Evolutionary conservation across 495 filamentous ascomycete genomes (phyloP).

Genomic region (Hypoxylon fuscum): DNA sequence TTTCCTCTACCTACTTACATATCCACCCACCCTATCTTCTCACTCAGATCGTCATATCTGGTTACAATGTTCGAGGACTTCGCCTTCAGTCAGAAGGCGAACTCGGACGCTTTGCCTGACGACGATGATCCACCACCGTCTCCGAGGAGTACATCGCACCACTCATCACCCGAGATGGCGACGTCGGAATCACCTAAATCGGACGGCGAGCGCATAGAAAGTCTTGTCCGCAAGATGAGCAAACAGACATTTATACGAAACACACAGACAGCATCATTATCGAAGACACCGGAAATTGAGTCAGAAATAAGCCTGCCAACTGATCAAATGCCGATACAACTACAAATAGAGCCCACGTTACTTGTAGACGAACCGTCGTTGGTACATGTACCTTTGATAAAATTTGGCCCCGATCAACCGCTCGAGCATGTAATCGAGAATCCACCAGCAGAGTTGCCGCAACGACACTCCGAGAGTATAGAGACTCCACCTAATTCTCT

Average conservation of each 20-base stretch:
- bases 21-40: not conserved
- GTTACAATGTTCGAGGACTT: slow-evolving; percentile 25
- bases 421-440: slow-evolving; percentile 14
- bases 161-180: slow-evolving; percentile 11
- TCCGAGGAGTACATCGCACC: slow-evolving; percentile 8
- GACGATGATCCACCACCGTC: slow-evolving; percentile 27
- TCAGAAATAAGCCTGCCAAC: slow-evolving; percentile 2
- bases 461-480: slow-evolving; percentile 4
- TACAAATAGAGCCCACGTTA: slow-evolving; percentile 16
- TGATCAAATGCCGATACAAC: slow-evolving; percentile 12
- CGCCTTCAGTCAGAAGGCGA: slow-evolving; percentile 20
- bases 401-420: slow-evolving; percentile 9
- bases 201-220: slow-evolving; percentile 37
- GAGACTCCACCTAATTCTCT: not conserved
- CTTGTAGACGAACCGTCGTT: slow-evolving; percentile 1
- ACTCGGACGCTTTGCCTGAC: slow-evolving; percentile 20
- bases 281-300: slow-evolving; percentile 1
- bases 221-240: slow-evolving; percentile 48
- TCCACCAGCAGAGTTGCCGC: not conserved
- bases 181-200: not conserved
- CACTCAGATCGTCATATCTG: slow-evolving; percentile 1
- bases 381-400: not conserved
- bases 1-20: not conserved
- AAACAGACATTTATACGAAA: slow-evolving; percentile 45
- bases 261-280: not conserved